A percentile compares a stretch with the other conserved stretches of the same genome.
These are phyloP conservation scores for Phyllosticta citribraziliensis DNA, from an alignment of 2,329 filamentous ascomycete species.

Conservation along the genomic window DNA sequence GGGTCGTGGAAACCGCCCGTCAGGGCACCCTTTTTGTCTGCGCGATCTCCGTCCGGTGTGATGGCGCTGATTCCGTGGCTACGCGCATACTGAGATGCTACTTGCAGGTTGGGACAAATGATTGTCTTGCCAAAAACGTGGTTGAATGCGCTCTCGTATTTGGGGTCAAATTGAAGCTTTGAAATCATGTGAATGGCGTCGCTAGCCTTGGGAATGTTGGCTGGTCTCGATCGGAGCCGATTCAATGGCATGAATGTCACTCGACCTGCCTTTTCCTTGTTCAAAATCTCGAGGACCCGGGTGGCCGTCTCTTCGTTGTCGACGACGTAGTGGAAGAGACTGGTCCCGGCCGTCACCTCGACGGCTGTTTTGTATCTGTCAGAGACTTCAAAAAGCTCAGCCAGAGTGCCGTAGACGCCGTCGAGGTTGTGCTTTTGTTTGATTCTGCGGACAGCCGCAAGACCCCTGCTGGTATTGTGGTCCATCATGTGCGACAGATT, in stretches of 20 bases:
- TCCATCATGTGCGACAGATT: slow-evolving; percentile 81
- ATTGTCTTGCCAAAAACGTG: slow-evolving; percentile 95
- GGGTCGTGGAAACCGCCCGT: slow-evolving; percentile 91
- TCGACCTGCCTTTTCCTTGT: slow-evolving; percentile 70
- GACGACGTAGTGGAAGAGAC: slow-evolving; percentile 92
- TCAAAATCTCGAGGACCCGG: slow-evolving; percentile 66
- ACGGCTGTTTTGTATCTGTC: slow-evolving; percentile 81
- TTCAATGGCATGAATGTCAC: slow-evolving; percentile 93
- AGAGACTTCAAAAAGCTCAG: slow-evolving; percentile 80
- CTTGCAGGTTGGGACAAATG: slow-evolving; percentile 78
- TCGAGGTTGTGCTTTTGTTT: slow-evolving; percentile 70
- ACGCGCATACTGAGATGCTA: slow-evolving; percentile 83
- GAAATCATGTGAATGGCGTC: slow-evolving; percentile 81
- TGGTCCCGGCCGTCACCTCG: slow-evolving; percentile 85
- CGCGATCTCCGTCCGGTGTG: slow-evolving; percentile 87
- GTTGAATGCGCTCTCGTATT: slow-evolving; percentile 76
- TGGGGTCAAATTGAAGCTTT: slow-evolving; percentile 69
- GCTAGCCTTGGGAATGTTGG: slow-evolving; percentile 72
- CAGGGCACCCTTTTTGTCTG: slow-evolving; percentile 89
- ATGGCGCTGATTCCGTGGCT: slow-evolving; percentile 89
- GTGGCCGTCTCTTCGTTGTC: slow-evolving; percentile 85
- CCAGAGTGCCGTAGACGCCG: slow-evolving; percentile 84
- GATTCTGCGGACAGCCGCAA: slow-evolving; percentile 77
- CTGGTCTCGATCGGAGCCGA: slow-evolving; percentile 58
- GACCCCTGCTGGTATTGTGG: slow-evolving; percentile 71